phyloP scores from a whole-genome alignment of 2,329 filamentous ascomycete species.

The Gremmenia infestans region DNA sequence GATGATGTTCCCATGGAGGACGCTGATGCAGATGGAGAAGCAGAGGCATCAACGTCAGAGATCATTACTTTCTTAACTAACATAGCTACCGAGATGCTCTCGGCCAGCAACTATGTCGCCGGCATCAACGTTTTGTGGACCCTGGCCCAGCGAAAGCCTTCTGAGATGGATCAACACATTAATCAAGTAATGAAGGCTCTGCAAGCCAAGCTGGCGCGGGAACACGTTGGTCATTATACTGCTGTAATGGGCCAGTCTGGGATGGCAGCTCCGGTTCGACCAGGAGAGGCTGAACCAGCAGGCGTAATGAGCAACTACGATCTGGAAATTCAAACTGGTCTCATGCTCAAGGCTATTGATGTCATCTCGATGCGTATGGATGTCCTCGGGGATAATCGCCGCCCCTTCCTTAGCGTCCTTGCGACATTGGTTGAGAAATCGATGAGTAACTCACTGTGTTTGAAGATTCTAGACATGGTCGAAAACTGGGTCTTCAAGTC shows the following conservation, averaged over 20 bases:
- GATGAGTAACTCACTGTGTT: slow-evolving; percentile 77
- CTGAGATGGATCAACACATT: slow-evolving; percentile 87
- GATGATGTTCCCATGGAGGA: slow-evolving; percentile 70
- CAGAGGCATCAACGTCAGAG: slow-evolving; percentile 77
- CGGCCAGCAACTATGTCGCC: slow-evolving; percentile 73
- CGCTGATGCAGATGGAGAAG: slow-evolving; percentile 77
- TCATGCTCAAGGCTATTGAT: slow-evolving; percentile 95
- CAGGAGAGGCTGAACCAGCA: slow-evolving; percentile 44
- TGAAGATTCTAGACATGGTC: slow-evolving; percentile 90
- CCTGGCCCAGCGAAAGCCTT: slow-evolving; percentile 75
- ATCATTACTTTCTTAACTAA: slow-evolving; percentile 79
- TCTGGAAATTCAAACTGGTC: slow-evolving; percentile 77
- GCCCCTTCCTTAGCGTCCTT: slow-evolving; percentile 91
- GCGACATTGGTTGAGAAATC: slow-evolving; percentile 95
- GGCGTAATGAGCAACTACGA: slow-evolving; percentile 68
- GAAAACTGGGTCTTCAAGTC: slow-evolving; percentile 95
- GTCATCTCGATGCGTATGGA: slow-evolving; percentile 90
- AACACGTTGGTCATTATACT: slow-evolving; percentile 78
- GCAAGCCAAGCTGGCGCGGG: slow-evolving; percentile 84
- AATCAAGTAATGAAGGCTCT: slow-evolving; percentile 86
- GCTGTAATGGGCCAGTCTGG: slow-evolving; percentile 47
- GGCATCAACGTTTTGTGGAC: slow-evolving; percentile 94
- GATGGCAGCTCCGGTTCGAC: slow-evolving; percentile 31
- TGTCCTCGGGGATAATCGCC: slow-evolving; percentile 79
- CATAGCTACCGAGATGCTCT: slow-evolving; percentile 84